phyloP scores from a whole-genome alignment of 768 basidiomycete species.

The Xanthoconium purpureum region DNA sequence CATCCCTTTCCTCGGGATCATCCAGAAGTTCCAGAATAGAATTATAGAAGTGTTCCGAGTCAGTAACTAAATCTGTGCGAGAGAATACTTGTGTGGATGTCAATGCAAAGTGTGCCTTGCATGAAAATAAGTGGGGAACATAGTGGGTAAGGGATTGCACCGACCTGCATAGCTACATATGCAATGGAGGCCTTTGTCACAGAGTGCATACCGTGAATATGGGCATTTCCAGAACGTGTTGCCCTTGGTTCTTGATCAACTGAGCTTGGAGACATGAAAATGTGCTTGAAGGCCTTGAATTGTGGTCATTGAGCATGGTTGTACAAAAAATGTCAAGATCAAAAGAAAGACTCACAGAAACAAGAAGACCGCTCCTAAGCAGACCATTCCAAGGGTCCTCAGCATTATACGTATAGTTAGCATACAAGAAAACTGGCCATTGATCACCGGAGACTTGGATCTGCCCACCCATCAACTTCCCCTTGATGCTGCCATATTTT shows the following conservation, averaged over 20 bases:
- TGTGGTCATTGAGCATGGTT: no score
- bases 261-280: neutral
- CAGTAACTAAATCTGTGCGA: neutral
- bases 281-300: neutral
- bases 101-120: neutral
- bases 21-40: neutral
- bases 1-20: neutral
- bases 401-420: no score
- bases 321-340: no score
- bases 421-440: no score
- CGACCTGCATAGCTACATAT: neutral
- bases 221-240: neutral
- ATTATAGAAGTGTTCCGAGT: slow-evolving; percentile 1
- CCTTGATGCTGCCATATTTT: neutral
- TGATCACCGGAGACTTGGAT: neutral
- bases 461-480: neutral
- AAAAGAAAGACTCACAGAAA: neutral
- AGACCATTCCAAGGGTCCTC: neutral
- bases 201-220: neutral
- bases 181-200: neutral
- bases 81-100: slow-evolving; percentile 1
- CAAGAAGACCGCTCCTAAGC: neutral
- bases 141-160: neutral
- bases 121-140: neutral
- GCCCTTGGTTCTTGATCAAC: neutral